phyloP scores from a whole-genome alignment of 2,329 filamentous ascomycete genomes.

The Rachicladosporium sp. region DNA sequence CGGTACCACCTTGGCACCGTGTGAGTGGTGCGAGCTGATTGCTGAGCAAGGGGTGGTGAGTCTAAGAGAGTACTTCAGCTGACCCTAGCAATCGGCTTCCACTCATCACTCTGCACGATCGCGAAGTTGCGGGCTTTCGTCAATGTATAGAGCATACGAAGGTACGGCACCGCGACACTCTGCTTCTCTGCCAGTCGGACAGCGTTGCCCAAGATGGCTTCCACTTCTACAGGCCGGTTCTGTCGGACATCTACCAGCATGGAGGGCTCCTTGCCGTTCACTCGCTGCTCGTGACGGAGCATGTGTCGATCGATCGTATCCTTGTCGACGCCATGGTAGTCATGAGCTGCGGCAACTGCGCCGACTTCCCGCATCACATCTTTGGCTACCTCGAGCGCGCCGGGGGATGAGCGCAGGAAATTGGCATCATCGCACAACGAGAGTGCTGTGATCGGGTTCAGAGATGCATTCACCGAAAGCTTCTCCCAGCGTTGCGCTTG shows the following conservation, averaged over 20 bases:
- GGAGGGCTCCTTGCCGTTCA: conserved; percentile 35
- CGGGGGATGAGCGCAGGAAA: conserved; percentile 34
- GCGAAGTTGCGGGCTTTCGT: conserved; percentile 22
- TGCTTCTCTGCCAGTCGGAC: conserved; percentile 30
- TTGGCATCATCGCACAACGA: conserved; percentile 41
- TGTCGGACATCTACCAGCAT: conserved; percentile 38
- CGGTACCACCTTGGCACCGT: no score
- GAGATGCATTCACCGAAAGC: conserved; percentile 46
- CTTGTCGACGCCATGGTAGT: conserved; percentile 26
- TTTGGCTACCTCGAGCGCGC: conserved; percentile 26
- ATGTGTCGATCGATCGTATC: conserved; percentile 30
- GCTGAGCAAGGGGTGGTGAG: not conserved
- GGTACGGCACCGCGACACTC: conserved; percentile 26
- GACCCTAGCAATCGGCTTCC: conserved; percentile 11
- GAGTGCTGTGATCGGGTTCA: conserved; percentile 48
- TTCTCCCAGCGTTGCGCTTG: conserved; percentile 49
- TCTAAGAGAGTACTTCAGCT: not conserved
- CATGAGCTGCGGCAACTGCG: conserved; percentile 28
- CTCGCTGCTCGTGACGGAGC: conserved; percentile 26
- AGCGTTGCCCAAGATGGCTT: conserved; percentile 37
- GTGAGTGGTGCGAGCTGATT: not conserved
- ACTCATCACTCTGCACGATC: conserved; percentile 6
- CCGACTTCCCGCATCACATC: conserved; percentile 36
- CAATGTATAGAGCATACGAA: conserved; percentile 34
- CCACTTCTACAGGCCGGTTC: conserved; percentile 36